These are phyloP conservation scores for Calonectria hongkongensis DNA, from an alignment of 2,329 filamentous ascomycete genomes.

Conservation along the genomic window DNA sequence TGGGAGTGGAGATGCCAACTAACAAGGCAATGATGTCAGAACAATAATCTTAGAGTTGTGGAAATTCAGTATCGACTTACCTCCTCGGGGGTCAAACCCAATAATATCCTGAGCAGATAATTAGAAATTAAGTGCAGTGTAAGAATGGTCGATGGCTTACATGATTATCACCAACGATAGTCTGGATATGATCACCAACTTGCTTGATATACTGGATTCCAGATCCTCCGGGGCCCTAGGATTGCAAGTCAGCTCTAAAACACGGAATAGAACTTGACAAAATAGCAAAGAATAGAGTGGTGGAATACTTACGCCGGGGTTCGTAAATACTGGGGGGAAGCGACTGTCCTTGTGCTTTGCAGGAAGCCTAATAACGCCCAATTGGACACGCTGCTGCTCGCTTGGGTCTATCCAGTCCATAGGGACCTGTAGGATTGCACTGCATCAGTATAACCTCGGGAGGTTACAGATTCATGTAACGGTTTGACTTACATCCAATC, in stretches of 20 bases:
- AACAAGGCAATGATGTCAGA: background rate
- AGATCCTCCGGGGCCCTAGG: slow-evolving; percentile 70
- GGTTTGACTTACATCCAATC: slow-evolving; percentile 56
- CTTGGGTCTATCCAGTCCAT: slow-evolving; percentile 60
- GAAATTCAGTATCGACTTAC: slow-evolving; percentile 49
- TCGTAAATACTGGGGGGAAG: slow-evolving; percentile 59
- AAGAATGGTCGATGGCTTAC: slow-evolving; percentile 53
- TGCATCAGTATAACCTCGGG: slow-evolving; percentile 1
- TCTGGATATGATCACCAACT: slow-evolving; percentile 61
- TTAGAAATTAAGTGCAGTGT: background rate
- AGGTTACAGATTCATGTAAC: background rate
- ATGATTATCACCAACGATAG: slow-evolving; percentile 68
- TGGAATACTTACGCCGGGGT: slow-evolving; percentile 57
- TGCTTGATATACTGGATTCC: slow-evolving; percentile 61
- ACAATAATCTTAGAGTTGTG: background rate
- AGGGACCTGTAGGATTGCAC: slow-evolving; percentile 53
- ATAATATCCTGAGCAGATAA: slow-evolving; percentile 65
- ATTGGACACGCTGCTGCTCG: slow-evolving; percentile 54
- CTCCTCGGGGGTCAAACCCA: slow-evolving; percentile 70
- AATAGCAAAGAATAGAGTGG: background rate
- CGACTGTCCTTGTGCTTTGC: slow-evolving; percentile 55
- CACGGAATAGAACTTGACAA: background rate
- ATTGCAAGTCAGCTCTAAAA: background rate
- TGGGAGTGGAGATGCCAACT: slow-evolving; percentile 69
- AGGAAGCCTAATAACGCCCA: slow-evolving; percentile 58